Evolutionary conservation across 1,284 basidiomycete genomes (phyloP), one percentile per base, ranked within the genome.

Genomic region (Heliocybe sulcata): DNA sequence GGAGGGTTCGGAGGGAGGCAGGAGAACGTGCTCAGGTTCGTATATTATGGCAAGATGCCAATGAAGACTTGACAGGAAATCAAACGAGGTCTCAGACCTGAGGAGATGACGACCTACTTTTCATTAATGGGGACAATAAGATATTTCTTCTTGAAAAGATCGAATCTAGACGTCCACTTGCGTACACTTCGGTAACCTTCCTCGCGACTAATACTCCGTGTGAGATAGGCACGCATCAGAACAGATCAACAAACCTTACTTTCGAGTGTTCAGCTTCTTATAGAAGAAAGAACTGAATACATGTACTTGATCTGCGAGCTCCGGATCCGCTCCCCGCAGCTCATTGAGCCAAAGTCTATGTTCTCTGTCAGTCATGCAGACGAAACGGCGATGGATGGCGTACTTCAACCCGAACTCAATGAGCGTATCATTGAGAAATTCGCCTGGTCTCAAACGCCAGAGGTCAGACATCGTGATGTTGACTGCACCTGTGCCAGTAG

Each of bases 231-330:
- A 12, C 27, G 12, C 29, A 35, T 12, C 22, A 12, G 6, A 22
- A 38, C 11, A 38, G 38, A n/a, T n/a, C 27, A 4, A 31, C 10
- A 69, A 82, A 49, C 23, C 23, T 50, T 67, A 87, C 87, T 81
- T 81, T 65, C 81, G 84, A 58, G 79, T 79, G 57, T 85, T 86
- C n/a, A 99, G 72, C 65, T 95, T 94, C 71, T 94, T 91, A 75
- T 94, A 98, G 71, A 99, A 98, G 74, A 98, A 99, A 0, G 95
- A 94, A 67, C 87, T 98, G 76, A 99, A 98, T 4, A 99, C 79
- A 65, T 98, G 85, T 1, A 96, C 80, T 61, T 91, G 78, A 4
- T 87, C 79, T 1, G 83, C 89, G 11, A 92, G 70, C 11, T 74
- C 75, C 0, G 87, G 83, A 56, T 87, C 65, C 26, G 63, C 67